These are phyloP conservation scores for Didymella glomerata DNA, from an alignment of 2,329 filamentous ascomycete species.

Conservation along the genomic window DNA sequence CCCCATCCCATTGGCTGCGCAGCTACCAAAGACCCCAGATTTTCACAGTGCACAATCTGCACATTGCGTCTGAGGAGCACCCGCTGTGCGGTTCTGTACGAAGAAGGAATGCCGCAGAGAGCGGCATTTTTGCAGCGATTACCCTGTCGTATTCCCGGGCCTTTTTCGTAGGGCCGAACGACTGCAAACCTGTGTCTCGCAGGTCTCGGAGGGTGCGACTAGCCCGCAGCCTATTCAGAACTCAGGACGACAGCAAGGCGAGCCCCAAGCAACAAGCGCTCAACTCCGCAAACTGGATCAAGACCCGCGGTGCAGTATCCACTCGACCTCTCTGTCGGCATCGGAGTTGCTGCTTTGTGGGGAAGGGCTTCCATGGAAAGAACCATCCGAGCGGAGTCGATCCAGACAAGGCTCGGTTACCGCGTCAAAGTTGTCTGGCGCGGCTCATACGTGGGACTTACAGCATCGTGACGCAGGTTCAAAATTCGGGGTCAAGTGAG, in stretches of 20 bases:
- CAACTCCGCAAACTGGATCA: background rate
- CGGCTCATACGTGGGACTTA: constrained; percentile 9
- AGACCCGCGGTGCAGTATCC: constrained; percentile 2
- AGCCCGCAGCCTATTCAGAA: background rate
- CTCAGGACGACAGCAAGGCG: background rate
- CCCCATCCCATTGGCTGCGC: background rate
- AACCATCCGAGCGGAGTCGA: constrained; percentile 5
- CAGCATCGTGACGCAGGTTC: constrained; percentile 9
- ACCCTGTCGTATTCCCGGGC: constrained; percentile 1
- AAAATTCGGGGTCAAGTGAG: constrained; percentile 1
- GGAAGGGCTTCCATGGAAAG: constrained; percentile 20
- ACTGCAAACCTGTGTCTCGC: background rate
- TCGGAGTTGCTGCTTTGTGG: constrained; percentile 26
- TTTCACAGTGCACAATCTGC: background rate
- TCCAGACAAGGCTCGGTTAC: constrained; percentile 9
- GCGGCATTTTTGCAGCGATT: background rate
- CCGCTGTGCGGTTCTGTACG: background rate
- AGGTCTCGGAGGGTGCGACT: background rate
- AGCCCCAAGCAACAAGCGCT: background rate
- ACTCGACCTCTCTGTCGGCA: constrained; percentile 22
- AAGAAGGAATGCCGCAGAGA: background rate
- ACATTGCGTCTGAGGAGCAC: background rate
- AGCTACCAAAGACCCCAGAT: constrained; percentile 6
- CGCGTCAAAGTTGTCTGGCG: constrained; percentile 7
- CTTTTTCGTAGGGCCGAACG: constrained; percentile 6